Evolutionary conservation across 805 yeast species (phyloP), one percentile per base, ranked within the genome.

Genomic region (Candida koratica): DNA sequence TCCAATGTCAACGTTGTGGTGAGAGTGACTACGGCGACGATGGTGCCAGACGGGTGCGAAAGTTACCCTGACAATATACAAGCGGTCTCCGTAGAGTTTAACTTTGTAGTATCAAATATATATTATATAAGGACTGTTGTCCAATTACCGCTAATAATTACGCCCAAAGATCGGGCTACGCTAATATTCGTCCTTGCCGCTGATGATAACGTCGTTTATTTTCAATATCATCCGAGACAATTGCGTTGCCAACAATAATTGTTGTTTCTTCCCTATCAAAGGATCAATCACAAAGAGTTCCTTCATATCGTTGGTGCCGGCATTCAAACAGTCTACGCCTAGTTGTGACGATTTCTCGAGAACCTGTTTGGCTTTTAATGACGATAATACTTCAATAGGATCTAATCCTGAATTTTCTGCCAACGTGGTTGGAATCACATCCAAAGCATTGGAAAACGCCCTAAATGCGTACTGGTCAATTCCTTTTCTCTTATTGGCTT

Each of bases 381-480:
- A 64, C 1, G 97, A 78, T 53, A 93, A 73, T 3, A 95, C 81
- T 60, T 88, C 96, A 49, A 94, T 89, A 39, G 97, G 93, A 52
- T 86, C 84, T 53, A 89, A 71, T 45, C 99, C 99, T 9, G 97
- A 88, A 64, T 93, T 93, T 65, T 89, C 97, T 28, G 98, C 97
- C 48, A 93, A 73, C 5, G 95, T 82, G 84, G 88, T 81, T 43
- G 97, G 97, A 42, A 93, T 81, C 32, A 78, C 77, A 60, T 93
- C 98, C 53, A 93, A 69, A 8, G 98, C 97, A 44, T 74, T 74
- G 6, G 97, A 75, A 61, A 93, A 93, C 1, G 96, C 95, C 55
- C 97, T 80, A 79, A 93, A 87, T 0, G 97, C 97, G 58, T 93
- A 93, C 69, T 94, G 98, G 53, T 90, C 97, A 45, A 90, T 90